Conservation (phyloP, 148 eudicot genomes). For the Pharnaceum exiguum region DNA sequence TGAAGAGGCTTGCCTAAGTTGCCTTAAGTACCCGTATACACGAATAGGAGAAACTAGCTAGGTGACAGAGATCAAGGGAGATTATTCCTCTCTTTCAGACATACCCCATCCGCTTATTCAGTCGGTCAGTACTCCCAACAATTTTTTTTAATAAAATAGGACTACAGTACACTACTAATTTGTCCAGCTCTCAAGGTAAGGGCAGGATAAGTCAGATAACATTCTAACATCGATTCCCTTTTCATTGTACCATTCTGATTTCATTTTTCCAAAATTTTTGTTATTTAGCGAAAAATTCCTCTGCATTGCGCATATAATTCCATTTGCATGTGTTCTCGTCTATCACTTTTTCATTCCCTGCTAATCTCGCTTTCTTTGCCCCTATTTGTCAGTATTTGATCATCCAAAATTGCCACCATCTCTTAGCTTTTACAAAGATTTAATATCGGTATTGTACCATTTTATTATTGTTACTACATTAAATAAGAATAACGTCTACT, state of each 20-base stretch:
- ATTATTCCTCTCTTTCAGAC: too few species aligned
- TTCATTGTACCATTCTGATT: conserved; percentile 34
- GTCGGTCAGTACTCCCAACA: neutral
- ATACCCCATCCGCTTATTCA: too few species aligned
- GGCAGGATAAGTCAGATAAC: conserved; percentile 39
- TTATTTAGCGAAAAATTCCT: neutral
- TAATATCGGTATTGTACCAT: too few species aligned
- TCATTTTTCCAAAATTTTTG: neutral
- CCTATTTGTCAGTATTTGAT: conserved; percentile 24
- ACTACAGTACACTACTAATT: too few species aligned
- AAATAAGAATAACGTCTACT: too few species aligned
- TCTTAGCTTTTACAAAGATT: too few species aligned
- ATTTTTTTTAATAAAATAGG: too few species aligned
- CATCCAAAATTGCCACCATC: conserved; percentile 67
- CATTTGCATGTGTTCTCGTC: conserved; percentile 51
- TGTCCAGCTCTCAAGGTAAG: conserved; percentile 11
- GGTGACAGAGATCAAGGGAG: too few species aligned
- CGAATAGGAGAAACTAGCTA: too few species aligned
- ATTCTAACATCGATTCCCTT: conserved; percentile 67
- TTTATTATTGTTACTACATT: too few species aligned
- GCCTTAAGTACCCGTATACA: too few species aligned
- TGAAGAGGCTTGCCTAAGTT: too few species aligned
- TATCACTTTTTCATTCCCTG: conserved; percentile 25
- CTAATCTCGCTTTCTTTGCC: conserved; percentile 14
- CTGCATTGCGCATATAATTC: conserved; percentile 24